These are phyloP conservation scores for Peterozyma toletana DNA, from an alignment of 805 yeast genomes.

Conservation along the genomic window DNA sequence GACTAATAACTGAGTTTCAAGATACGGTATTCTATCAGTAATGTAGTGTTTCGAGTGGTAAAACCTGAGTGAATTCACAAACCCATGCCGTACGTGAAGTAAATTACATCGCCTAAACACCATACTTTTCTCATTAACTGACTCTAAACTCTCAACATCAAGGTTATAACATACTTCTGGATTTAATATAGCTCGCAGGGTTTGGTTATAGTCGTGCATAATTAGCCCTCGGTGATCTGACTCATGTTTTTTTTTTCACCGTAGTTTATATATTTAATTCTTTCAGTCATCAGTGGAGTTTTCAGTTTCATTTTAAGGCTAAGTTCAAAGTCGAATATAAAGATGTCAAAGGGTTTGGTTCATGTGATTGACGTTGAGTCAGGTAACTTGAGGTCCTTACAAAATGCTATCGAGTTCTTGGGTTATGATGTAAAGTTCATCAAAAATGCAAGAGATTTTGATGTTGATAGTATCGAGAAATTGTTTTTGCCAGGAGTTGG, in stretches of 20 bases:
- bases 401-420: slow-evolving; percentile 74
- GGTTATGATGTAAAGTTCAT: slow-evolving; percentile 68
- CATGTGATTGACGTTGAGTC: slow-evolving; percentile 88
- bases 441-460: slow-evolving; percentile 49
- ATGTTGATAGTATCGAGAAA: slow-evolving; percentile 36
- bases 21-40: neutral
- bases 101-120: too few species aligned
- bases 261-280: neutral
- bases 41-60: too few species aligned
- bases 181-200: too few species aligned
- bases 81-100: too few species aligned
- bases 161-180: too few species aligned
- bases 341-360: slow-evolving; percentile 23
- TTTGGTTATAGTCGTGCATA: too few species aligned
- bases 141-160: too few species aligned
- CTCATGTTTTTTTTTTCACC: too few species aligned
- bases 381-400: slow-evolving; percentile 86
- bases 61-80: too few species aligned
- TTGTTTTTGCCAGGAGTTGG: slow-evolving; percentile 96
- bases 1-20: neutral
- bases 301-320: neutral
- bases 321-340: neutral
- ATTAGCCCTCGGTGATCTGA: too few species aligned
- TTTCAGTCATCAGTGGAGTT: neutral
- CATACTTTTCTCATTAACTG: too few species aligned